phyloP scores from a whole-genome alignment of 257 asterid species.

The Penstemon eatonii region DNA sequence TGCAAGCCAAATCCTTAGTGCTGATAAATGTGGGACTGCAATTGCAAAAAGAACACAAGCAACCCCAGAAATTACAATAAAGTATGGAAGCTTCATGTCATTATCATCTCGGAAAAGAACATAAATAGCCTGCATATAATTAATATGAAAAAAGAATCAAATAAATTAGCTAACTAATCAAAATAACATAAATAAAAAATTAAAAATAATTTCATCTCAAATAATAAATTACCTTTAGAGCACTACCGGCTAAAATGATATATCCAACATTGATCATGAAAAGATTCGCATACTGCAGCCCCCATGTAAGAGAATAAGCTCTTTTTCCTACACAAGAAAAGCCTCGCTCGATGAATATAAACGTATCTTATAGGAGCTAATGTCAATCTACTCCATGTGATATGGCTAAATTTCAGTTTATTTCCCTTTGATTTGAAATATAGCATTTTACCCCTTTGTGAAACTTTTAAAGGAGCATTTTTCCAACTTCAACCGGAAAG shows the following conservation, averaged over 20 bases:
- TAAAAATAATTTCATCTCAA: no score
- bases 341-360: neutral
- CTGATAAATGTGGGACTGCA: slow-evolving; percentile 83
- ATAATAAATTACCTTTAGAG: slow-evolving; percentile 62
- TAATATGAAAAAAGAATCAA: neutral
- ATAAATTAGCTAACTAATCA: no score
- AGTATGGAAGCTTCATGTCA: slow-evolving; percentile 72
- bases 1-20: slow-evolving; percentile 74
- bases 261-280: slow-evolving; percentile 90
- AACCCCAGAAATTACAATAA: slow-evolving; percentile 67
- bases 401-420: no score
- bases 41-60: slow-evolving; percentile 83
- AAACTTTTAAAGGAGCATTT: no score
- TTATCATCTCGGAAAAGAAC: slow-evolving; percentile 63
- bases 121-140: slow-evolving; percentile 65
- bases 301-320: slow-evolving; percentile 84
- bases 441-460: no score
- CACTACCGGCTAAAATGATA: slow-evolving; percentile 80
- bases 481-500: no score
- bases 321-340: slow-evolving; percentile 52
- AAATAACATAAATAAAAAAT: no score
- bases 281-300: slow-evolving; percentile 82
- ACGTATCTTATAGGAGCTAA: no score
- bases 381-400: no score
- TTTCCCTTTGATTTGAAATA: no score